These are phyloP conservation scores for Pelargonium fulgidum DNA, from an alignment of 441 rosid genomes.

Conservation along the genomic window DNA sequence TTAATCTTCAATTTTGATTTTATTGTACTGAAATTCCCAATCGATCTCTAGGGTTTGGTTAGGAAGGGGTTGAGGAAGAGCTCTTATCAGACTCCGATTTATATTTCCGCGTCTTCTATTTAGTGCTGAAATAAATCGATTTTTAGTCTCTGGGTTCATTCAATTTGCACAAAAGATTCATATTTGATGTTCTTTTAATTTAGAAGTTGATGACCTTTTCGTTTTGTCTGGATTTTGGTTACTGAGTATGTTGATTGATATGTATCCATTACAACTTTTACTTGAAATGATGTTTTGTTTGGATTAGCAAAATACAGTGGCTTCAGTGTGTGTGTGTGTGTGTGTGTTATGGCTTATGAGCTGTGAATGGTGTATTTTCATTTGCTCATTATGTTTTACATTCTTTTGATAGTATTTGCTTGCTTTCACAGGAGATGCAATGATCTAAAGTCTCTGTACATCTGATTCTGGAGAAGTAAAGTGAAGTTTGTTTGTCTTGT, in stretches of 20 bases:
- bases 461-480: neutral
- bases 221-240: neutral
- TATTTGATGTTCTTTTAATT: neutral
- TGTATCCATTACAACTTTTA: neutral
- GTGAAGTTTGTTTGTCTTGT: neutral
- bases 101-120: neutral
- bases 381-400: neutral
- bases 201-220: too few relatives aligned
- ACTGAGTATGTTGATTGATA: neutral
- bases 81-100: too few relatives aligned
- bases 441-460: neutral
- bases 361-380: neutral
- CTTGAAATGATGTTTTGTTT: too few relatives aligned
- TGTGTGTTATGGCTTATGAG: neutral
- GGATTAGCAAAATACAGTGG: neutral
- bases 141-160: neutral
- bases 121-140: neutral
- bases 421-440: neutral
- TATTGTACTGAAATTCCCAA: neutral
- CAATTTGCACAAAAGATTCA: neutral
- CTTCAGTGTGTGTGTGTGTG: too few relatives aligned
- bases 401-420: neutral
- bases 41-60: neutral
- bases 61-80: neutral
- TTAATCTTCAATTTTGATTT: neutral